A percentile compares a stretch with the other conserved stretches of the same genome.
Conservation (phyloP, 345 rosid species). For the Citrus medica region DNA sequence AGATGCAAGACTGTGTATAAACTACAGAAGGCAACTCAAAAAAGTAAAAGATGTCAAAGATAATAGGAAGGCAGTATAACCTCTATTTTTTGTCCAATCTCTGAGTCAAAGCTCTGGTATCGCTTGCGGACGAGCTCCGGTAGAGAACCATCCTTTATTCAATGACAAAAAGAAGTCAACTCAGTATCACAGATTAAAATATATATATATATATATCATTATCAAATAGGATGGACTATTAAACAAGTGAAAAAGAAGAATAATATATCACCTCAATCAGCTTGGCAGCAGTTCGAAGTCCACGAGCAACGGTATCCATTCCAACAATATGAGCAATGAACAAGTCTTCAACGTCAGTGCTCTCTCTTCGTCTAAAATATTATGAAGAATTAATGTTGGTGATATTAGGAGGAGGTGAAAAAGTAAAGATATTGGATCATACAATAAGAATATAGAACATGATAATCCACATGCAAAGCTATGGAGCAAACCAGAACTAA, state of each 20-base stretch:
- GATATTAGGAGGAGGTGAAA: not conserved
- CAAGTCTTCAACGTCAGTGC: slow-evolving; percentile 90
- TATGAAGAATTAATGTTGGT: not conserved
- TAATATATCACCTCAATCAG: slow-evolving; percentile 57
- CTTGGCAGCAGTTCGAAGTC: slow-evolving; percentile 78
- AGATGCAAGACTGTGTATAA: not conserved
- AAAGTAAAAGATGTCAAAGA: not conserved
- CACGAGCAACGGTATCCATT: slow-evolving; percentile 94
- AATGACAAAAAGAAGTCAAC: not conserved
- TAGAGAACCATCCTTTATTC: slow-evolving; percentile 64
- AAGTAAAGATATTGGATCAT: not conserved
- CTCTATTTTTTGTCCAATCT: slow-evolving; percentile 64
- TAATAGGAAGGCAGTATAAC: slow-evolving; percentile 16
- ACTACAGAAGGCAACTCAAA: not conserved
- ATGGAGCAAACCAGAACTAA: not conserved
- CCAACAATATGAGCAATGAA: slow-evolving; percentile 87
- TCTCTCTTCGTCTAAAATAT: slow-evolving; percentile 77
- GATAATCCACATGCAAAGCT: not conserved
- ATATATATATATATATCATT: too few relatives aligned
- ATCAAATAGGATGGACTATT: not conserved
- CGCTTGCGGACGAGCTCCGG: slow-evolving; percentile 63
- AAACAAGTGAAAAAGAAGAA: not conserved
- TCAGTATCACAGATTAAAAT: not conserved
- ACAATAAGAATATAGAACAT: not conserved
- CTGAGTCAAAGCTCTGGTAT: slow-evolving; percentile 71